Percentiles rank a stretch among this genome's conserved stretches.
These are phyloP conservation scores for Phenoliferia sp. DNA, from an alignment of 1,284 basidiomycete species.

Conservation along the genomic window DNA sequence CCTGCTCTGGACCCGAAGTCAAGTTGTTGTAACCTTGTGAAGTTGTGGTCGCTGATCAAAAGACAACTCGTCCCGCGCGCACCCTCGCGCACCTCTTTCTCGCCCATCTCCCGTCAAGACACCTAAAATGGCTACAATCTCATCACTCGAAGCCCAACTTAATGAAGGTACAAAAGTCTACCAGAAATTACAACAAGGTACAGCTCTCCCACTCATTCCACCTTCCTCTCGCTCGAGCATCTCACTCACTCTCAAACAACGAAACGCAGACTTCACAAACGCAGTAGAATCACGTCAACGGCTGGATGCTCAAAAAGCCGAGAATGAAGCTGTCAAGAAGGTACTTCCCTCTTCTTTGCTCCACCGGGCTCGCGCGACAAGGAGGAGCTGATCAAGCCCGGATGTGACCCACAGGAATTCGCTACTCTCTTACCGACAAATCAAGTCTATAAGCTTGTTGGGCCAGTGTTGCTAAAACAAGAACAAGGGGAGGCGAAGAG, in stretches of 20 bases:
- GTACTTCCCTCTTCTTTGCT: constrained; percentile 43
- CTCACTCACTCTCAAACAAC: not conserved
- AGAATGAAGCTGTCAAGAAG: constrained; percentile 90
- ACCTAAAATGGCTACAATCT: not conserved
- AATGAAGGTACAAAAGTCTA: constrained; percentile 65
- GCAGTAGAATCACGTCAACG: constrained; percentile 73
- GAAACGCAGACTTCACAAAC: constrained; percentile 55
- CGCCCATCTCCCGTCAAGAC: not conserved
- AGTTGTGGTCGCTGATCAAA: not conserved
- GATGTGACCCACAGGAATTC: constrained; percentile 63
- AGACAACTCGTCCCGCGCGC: not conserved
- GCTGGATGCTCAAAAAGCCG: constrained; percentile 80
- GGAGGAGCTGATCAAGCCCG: not conserved
- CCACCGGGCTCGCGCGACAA: not conserved
- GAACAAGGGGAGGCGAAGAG: constrained; percentile 80
- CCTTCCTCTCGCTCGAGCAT: not conserved
- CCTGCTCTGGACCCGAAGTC: no score
- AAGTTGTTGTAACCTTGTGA: no score
- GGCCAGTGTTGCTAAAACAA: constrained; percentile 85
- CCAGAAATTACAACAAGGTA: constrained; percentile 67
- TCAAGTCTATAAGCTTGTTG: constrained; percentile 85
- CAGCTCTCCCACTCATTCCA: not conserved
- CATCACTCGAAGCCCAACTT: constrained; percentile 51
- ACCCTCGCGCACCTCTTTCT: not conserved
- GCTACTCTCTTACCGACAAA: constrained; percentile 67